Conservation (phyloP, 1,139 yeast species). For the Pneumocystis jirovecii region DNA sequence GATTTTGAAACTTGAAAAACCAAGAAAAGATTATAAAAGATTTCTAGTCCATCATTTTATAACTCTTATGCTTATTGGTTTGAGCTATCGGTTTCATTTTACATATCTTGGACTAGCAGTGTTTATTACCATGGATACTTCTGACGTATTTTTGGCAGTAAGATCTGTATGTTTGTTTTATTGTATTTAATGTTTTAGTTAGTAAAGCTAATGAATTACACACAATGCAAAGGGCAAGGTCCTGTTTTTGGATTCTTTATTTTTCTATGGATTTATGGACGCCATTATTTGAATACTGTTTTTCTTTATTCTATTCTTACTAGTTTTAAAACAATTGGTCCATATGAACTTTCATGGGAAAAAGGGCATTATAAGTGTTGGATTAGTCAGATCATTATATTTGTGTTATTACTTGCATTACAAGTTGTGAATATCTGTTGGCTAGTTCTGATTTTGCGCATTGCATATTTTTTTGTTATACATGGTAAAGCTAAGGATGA, state of each 20-base stretch:
- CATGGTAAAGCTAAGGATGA: constrained; percentile 61
- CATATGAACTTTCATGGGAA: constrained; percentile 51
- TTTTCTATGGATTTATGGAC: constrained; percentile 64
- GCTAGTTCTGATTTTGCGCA: constrained; percentile 69
- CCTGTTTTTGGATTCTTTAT: constrained; percentile 60
- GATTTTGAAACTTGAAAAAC: constrained; percentile 75
- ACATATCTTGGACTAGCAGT: constrained; percentile 89
- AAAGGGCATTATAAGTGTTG: constrained; percentile 92
- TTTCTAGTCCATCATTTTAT: constrained; percentile 84
- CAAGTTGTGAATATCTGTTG: constrained; percentile 80
- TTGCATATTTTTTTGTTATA: constrained; percentile 45
- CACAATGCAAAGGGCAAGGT: constrained; percentile 49
- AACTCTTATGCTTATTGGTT: constrained; percentile 75
- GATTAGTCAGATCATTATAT: constrained; percentile 84
- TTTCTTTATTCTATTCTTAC: constrained; percentile 81
- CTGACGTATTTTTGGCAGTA: constrained; percentile 70
- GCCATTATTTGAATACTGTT: constrained; percentile 69
- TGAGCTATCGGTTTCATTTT: constrained; percentile 88
- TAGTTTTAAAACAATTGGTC: constrained; percentile 49
- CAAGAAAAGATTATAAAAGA: constrained; percentile 84
- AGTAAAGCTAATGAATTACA: constrained; percentile 72
- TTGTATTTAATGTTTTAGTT: constrained; percentile 14
- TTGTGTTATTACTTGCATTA: constrained; percentile 56
- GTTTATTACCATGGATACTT: constrained; percentile 88
- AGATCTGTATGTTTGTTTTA: neutral